Base-by-base conservation (phyloP, 78 protist genomes). In the Dictyostelium capitatum region DNA sequence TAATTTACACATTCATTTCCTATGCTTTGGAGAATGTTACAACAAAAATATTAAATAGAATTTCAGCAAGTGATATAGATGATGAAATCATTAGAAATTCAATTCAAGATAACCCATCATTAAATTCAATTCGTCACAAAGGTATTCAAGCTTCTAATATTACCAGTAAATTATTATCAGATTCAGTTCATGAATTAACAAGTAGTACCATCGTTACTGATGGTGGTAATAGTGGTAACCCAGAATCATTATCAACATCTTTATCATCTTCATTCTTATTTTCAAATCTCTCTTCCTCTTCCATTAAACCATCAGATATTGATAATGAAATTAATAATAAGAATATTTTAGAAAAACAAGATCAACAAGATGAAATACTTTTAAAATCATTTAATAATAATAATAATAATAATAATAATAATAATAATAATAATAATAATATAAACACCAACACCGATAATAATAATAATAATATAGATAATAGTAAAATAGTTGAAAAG, bases 1-100 rank as follows among this genome's bases (percentile, higher is more conserved):
- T 77, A 47, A 78, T 87, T 41, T 87, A 59, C 23, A 87, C 93
- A n/a, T 87, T 51, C 41, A 65, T 87, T 6, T 87, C 93, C 0
- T 87, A 87, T 37, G 46, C 83, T 3, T 57, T 87, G 84, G 93
- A 87, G 54, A 54, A 7, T 59, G 72, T 87, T 1, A 65, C 93
- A 1, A 87, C 83, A 6, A 74, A 54, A 14, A 87, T 87, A 2
- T 20, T 87, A 23, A 59, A 50, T 54, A 54, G 51, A 65, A 57
- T 84, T 9, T 37, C 59, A 3, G n/a, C 17, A 6, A 30, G 30
- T 15, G n/a, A 20, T 2, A 87, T 77, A 19, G 47, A 23, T 8
- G 93, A 87, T n/a, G 93, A 87, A 25, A 47, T 14, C 20, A 87
- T 87, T 37, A 47, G 93, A 75, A 77, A 62, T 6, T 46, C 83